Base-by-base conservation (phyloP, 371 early-diverging fungal genomes). In the Mortierella sp. region DNA sequence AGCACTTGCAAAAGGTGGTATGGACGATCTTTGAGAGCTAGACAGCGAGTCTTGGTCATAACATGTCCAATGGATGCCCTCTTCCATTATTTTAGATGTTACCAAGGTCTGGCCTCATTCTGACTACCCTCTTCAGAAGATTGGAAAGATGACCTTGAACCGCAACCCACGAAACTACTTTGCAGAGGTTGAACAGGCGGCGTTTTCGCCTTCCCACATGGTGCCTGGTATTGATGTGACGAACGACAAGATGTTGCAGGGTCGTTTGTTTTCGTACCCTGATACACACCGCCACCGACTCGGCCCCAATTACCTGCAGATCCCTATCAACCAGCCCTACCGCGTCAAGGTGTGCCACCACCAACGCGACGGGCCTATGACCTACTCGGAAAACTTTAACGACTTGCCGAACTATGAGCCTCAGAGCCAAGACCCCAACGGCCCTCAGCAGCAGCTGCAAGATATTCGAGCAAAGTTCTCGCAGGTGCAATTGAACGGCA, bases 21-120 rank as follows among this genome's bases (percentile, higher is more conserved):
- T n/a, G n/a, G n/a, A n/a, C n/a, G n/a, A n/a, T n/a, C n/a, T n/a
- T n/a, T 34, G 7, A 34, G 10, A 34, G 34, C 10, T 10, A 34
- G 34, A 10, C 34, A 34, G 10, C 4, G 34, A 34, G 10, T n/a
- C 34, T 34, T 34, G 34, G 10, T 7, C 10, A 10, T 31, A 9
- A 24, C 1, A 13, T 55, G 43, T 39, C 24, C 6, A 23, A 3
- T 41, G 34, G 34, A 10, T 34, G 34, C 34, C 34, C 34, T 4
- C 10, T 10, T 7, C 4, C n/a, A 13, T 24, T 26, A 51, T 52
- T 30, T 7, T 59, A 65, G 72, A 95, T 79, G 88, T 91, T 62
- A 95, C 95, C 71, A 95, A 94, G 86, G 83, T 93, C 51, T 88
- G 90, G 87, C 84, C 92, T 46, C 90, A 94, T 61, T 83, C 84